Evolutionary conservation across 768 basidiomycete genomes (phyloP).

Genomic region (Phaeotremella skinneri): DNA sequence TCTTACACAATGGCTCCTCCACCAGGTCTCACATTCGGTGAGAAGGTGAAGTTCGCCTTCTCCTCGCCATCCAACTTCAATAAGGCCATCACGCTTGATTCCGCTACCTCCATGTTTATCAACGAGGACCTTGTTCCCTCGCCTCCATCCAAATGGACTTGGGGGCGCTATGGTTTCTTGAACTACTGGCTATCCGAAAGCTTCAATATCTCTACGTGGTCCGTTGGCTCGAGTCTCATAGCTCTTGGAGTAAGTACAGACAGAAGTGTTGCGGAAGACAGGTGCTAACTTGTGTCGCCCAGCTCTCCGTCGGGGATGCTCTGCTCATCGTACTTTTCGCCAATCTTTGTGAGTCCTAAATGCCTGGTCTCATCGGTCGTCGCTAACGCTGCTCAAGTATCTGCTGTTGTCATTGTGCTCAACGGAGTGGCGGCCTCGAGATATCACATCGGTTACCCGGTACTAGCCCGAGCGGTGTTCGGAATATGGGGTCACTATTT

Average conservation of each 20-base stretch:
- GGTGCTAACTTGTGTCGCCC: not conserved
- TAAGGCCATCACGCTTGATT: constrained; percentile 16
- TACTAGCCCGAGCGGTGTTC: constrained; percentile 24
- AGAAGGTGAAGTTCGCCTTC: constrained; percentile 21
- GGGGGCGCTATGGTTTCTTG: constrained; percentile 12
- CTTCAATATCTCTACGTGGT: constrained; percentile 18
- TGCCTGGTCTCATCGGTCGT: not conserved
- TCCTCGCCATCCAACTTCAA: constrained; percentile 21
- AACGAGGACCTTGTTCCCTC: constrained; percentile 22
- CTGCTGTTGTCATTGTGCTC: constrained; percentile 26
- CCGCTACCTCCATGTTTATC: constrained; percentile 20
- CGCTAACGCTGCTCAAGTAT: constrained; percentile 11
- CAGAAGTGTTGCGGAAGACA: not conserved
- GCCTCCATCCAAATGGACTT: constrained; percentile 18
- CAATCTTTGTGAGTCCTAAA: constrained; percentile 13
- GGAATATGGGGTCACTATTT: constrained; percentile 37
- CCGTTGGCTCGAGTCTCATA: constrained; percentile 15
- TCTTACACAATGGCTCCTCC: constrained; percentile 16
- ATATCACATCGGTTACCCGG: constrained; percentile 33
- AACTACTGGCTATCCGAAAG: constrained; percentile 19
- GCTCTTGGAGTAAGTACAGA: constrained; percentile 17
- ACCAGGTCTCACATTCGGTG: constrained; percentile 12
- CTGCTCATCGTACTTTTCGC: constrained; percentile 19
- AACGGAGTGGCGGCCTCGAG: constrained; percentile 24
- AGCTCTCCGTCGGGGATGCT: constrained; percentile 20